Evolutionary conservation across 768 basidiomycete genomes (phyloP).

Genomic region (Lactifluus hygrophoroides): DNA sequence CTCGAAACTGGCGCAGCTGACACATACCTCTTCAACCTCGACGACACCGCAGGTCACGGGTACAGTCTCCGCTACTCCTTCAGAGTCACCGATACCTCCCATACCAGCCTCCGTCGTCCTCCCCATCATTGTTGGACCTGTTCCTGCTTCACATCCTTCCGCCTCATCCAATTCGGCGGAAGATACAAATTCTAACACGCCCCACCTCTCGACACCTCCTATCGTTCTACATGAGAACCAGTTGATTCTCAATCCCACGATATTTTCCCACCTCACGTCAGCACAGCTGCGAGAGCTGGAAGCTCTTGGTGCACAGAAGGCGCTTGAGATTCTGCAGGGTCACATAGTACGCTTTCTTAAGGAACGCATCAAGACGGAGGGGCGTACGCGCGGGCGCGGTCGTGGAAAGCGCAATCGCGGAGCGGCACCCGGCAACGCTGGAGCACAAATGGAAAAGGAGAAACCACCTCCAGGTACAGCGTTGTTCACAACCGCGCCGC

Average conservation of each 20-base stretch:
- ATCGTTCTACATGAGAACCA: conserved; percentile 82
- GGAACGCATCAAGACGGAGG: conserved; percentile 48
- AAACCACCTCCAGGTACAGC: not conserved
- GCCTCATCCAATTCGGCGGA: conserved; percentile 37
- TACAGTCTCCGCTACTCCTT: not conserved
- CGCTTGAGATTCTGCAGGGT: conserved; percentile 70
- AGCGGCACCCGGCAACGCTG: conserved; percentile 8
- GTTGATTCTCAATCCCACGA: conserved; percentile 74
- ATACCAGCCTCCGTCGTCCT: conserved; percentile 46
- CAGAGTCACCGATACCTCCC: conserved; percentile 17
- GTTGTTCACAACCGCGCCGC: conserved; percentile 16
- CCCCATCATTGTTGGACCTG: conserved; percentile 69
- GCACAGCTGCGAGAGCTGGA: conserved; percentile 71
- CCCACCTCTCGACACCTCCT: conserved; percentile 34
- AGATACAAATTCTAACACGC: conserved; percentile 32
- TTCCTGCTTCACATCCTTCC: conserved; percentile 54
- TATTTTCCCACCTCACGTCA: conserved; percentile 69
- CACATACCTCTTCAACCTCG: conserved; percentile 21
- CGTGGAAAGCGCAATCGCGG: conserved; percentile 20
- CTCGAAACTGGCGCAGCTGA: not conserved
- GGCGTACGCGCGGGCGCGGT: conserved; percentile 22
- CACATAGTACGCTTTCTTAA: conserved; percentile 83
- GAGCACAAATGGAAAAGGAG: conserved; percentile 1
- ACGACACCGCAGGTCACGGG: not conserved
- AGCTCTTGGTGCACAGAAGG: conserved; percentile 72